These are phyloP conservation scores for Cyclotella baltica DNA, from an alignment of 108 stramenopile species.

Conservation along the genomic window DNA sequence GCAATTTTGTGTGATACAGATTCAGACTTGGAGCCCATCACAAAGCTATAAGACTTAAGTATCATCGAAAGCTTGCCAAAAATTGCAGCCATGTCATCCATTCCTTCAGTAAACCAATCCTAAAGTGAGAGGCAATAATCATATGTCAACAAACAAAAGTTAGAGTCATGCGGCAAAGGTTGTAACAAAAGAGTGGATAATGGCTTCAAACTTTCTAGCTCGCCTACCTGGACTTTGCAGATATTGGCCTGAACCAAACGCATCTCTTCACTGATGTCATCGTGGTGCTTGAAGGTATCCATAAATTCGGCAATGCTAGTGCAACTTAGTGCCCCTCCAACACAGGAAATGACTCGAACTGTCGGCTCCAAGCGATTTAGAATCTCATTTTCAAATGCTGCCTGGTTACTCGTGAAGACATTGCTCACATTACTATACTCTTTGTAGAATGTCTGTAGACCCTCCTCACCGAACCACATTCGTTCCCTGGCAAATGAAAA, in stretches of 20 bases:
- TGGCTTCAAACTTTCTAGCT: not conserved
- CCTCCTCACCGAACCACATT: slow-evolving; percentile 34
- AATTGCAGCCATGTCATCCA: slow-evolving; percentile 42
- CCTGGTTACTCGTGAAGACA: slow-evolving; percentile 21
- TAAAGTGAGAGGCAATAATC: not conserved
- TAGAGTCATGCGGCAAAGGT: not conserved
- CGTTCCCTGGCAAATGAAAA: slow-evolving; percentile 22
- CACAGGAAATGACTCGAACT: slow-evolving; percentile 15
- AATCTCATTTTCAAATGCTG: slow-evolving; percentile 24
- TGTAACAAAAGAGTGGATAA: not conserved
- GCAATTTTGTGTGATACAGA: not conserved
- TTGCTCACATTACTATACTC: slow-evolving; percentile 35
- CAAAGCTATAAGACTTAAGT: slow-evolving; percentile 13
- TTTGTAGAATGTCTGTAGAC: slow-evolving; percentile 21
- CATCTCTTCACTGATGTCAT: slow-evolving; percentile 20
- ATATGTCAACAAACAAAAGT: not conserved
- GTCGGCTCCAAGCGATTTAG: slow-evolving; percentile 28
- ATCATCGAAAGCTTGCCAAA: slow-evolving; percentile 23
- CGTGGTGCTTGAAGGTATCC: not conserved
- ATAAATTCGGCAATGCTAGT: slow-evolving; percentile 1
- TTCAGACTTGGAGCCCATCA: not conserved
- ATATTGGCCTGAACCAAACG: slow-evolving; percentile 29
- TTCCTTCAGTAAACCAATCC: slow-evolving; percentile 43
- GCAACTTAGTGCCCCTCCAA: slow-evolving; percentile 16
- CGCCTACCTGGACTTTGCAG: slow-evolving; percentile 17